A percentile compares a stretch with the other conserved stretches of the same genome.
Conservation (phyloP, 2,329 filamentous ascomycete genomes). For the Trichoderma lentiforme region DNA sequence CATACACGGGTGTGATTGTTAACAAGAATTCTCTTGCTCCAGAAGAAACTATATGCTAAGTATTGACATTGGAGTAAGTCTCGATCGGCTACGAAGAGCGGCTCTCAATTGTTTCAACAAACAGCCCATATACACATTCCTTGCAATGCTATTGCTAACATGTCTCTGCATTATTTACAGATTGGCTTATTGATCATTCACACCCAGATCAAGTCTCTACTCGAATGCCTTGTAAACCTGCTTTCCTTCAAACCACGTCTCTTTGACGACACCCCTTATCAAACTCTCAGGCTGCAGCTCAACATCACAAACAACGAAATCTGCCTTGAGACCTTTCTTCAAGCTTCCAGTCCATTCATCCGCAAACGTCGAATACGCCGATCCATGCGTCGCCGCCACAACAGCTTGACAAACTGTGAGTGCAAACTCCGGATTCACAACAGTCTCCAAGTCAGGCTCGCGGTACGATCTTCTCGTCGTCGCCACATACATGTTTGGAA, state of each 20-base stretch:
- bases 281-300: slow-evolving; percentile 46
- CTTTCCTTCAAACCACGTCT: slow-evolving; percentile 54
- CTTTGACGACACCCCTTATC: slow-evolving; percentile 42
- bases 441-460: slow-evolving; percentile 40
- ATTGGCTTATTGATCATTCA: background rate
- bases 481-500: slow-evolving; percentile 57
- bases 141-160: background rate
- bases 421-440: slow-evolving; percentile 52
- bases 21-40: background rate
- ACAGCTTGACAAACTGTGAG: slow-evolving; percentile 53
- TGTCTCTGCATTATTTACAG: background rate
- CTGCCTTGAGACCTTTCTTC: slow-evolving; percentile 51
- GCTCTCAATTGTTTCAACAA: background rate
- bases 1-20: background rate
- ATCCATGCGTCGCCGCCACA: slow-evolving; percentile 51
- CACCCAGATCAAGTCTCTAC: background rate
- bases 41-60: background rate
- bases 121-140: background rate
- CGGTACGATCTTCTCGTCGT: slow-evolving; percentile 55
- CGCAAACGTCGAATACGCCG: slow-evolving; percentile 57
- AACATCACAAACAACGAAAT: slow-evolving; percentile 54
- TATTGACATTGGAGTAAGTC: background rate
- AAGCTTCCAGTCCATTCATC: slow-evolving; percentile 53
- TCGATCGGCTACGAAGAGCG: background rate
- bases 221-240: slow-evolving; percentile 33